Base-by-base conservation (phyloP, 2,329 filamentous ascomycete genomes). In the Pyricularia sp. region DNA sequence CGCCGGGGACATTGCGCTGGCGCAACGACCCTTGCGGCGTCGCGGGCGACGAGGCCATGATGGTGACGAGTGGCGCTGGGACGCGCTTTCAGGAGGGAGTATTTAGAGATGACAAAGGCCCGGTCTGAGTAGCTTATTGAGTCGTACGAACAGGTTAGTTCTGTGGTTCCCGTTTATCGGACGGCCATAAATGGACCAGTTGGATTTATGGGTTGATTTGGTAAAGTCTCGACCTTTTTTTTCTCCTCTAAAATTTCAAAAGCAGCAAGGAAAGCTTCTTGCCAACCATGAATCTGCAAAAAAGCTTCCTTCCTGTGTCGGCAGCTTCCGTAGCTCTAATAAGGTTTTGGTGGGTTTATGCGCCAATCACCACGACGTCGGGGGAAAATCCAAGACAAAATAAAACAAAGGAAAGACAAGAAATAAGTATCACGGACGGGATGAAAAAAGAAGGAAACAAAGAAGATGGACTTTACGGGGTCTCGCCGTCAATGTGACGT, bases 1-100 rank as follows among this genome's bases (percentile, higher is more conserved):
- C 77, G 71, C 80, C 77, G 70, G 81, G 77, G 70, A 83, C 81
- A 74, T 85, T 87, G 73, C 86, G 82, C 77, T 88, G 86, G 78
- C 86, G 86, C 81, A 88, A 78, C 77, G 81, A 83, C 78, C 83
- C 84, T 79, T 86, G 85, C 73, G 85, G 82, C 77, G 83, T 81
- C 72, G 82, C 76, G 75, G 80, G 80, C 74, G 80, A 61, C 58
- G 58, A 61, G 58, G 58, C 58, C 58, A 61, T 61, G 58, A 9
- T 61, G 17, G 58, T 1, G 58, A 14, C 9, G 58, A 25, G 58
- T 61, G 58, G 58, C 58, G 23, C 58, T 61, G 3, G 4, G n/a
- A 61, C n/a, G 58, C 58, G 58, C 58, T 61, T 12, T 17, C 58
- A 61, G 58, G 17, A 50, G 14, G 42, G 10, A 7, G 20, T 58